A percentile compares a stretch with the other conserved stretches of the same genome.
Evolutionary conservation across 2,329 filamentous ascomycete genomes (phyloP).

Genomic region (Aureobasidium sp.): DNA sequence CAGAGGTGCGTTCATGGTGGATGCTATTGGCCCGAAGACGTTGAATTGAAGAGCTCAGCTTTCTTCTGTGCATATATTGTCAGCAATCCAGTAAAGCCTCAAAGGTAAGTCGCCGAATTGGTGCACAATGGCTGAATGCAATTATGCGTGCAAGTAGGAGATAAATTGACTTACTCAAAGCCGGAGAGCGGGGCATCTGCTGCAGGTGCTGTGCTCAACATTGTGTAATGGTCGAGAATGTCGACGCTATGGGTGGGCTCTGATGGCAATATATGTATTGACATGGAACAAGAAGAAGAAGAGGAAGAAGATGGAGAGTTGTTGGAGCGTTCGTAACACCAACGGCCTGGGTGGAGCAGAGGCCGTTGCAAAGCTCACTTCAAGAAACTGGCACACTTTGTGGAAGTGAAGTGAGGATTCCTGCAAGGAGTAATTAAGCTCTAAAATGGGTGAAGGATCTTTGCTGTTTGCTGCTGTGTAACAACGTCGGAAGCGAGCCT

Average conservation of each 20-base stretch:
- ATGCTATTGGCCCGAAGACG: constrained; percentile 7
- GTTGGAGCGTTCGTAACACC: constrained; percentile 3
- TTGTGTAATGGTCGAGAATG: constrained; percentile 11
- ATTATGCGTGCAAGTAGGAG: background rate
- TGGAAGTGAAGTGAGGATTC: constrained; percentile 2
- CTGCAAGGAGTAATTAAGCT: constrained; percentile 4
- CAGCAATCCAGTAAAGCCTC: background rate
- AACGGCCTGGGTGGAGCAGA: constrained; percentile 4
- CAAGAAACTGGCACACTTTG: background rate
- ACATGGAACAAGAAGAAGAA: background rate
- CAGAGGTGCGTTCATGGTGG: constrained; percentile 1
- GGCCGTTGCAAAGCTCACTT: constrained; percentile 12
- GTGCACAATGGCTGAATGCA: background rate
- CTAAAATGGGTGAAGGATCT: background rate
- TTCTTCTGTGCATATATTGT: constrained; percentile 4
- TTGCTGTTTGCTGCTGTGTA: constrained; percentile 10
- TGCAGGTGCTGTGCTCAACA: constrained; percentile 5
- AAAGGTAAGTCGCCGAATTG: background rate
- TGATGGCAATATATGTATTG: constrained; percentile 10
- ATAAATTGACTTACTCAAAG: constrained; percentile 13
- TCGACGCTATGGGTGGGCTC: background rate
- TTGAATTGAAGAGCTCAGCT: constrained; percentile 3
- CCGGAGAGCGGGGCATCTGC: background rate
- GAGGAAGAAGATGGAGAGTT: background rate
- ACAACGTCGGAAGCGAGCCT: background rate